phyloP scores from a whole-genome alignment of 2,329 filamentous ascomycete genomes.

The Cercospora brassicicola region DNA sequence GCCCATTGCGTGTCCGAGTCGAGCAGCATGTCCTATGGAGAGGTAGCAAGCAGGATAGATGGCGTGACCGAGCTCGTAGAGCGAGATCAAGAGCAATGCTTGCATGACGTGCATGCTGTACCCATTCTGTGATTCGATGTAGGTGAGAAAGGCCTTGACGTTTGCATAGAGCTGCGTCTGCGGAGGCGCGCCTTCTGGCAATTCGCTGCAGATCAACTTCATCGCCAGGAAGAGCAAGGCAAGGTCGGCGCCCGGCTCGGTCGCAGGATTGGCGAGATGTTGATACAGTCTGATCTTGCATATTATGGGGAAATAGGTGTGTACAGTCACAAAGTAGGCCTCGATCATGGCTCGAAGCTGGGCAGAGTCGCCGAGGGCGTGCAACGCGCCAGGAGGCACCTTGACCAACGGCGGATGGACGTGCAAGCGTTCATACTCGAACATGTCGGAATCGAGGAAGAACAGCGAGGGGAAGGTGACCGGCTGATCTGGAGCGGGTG shows the following conservation, averaged over 20 bases:
- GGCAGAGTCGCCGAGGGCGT: constrained; percentile 41
- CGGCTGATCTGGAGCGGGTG: too few relatives aligned
- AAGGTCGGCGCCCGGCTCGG: background rate
- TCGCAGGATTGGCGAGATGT: constrained; percentile 2
- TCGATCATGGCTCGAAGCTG: constrained; percentile 43
- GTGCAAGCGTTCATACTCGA: constrained; percentile 27
- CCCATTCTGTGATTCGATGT: background rate
- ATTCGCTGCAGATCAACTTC: background rate
- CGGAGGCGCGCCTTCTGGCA: background rate
- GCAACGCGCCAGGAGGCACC: constrained; percentile 42
- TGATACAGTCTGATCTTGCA: constrained; percentile 50
- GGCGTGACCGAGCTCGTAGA: background rate
- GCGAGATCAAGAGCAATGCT: background rate
- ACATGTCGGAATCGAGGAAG: too few relatives aligned
- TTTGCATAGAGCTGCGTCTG: background rate
- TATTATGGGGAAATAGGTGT: constrained; percentile 52
- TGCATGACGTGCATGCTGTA: background rate
- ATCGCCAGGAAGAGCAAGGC: background rate
- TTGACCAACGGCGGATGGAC: constrained; percentile 44
- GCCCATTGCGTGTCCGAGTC: background rate
- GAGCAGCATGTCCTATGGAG: background rate
- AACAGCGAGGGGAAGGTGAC: too few relatives aligned
- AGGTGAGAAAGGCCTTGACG: background rate
- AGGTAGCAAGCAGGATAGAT: background rate
- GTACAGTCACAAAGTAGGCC: constrained; percentile 46